These are phyloP conservation scores for Herpetomonas samuelpessoai DNA, from an alignment of 208 protist species.

Conservation along the genomic window DNA sequence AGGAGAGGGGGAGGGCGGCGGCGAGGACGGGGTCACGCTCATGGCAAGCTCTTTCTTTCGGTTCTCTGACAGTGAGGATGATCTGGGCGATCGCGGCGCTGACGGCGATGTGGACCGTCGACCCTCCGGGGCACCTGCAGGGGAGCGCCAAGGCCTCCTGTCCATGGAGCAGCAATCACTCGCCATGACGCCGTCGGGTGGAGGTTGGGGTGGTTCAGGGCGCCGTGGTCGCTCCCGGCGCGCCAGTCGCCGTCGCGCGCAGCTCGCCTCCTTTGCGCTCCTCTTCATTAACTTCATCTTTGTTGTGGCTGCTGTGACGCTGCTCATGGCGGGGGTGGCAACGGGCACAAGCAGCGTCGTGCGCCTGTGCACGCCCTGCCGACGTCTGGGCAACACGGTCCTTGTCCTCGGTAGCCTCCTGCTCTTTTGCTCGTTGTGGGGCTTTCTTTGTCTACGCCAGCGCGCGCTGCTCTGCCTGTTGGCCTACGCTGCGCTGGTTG, in stretches of 20 bases:
- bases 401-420: not conserved
- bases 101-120: no score
- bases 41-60: not conserved
- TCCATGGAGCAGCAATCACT: no score
- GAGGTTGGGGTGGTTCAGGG: no score
- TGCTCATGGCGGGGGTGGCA: not conserved
- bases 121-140: no score
- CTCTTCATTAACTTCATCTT: constrained; percentile 2
- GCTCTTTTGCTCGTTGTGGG: constrained; percentile 6
- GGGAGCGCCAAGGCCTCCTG: no score
- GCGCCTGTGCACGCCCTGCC: not conserved
- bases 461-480: constrained; percentile 17
- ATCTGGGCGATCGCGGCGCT: not conserved
- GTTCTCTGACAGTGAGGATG: not conserved
- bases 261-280: not conserved
- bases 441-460: constrained; percentile 32
- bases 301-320: not conserved
- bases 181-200: no score
- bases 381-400: not conserved
- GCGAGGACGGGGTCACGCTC: not conserved
- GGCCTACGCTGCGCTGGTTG: not conserved
- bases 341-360: not conserved
- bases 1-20: not conserved
- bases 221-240: no score
- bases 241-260: not conserved